These are phyloP conservation scores for Cyathus striatus DNA, from an alignment of 768 basidiomycete genomes.

Conservation along the genomic window DNA sequence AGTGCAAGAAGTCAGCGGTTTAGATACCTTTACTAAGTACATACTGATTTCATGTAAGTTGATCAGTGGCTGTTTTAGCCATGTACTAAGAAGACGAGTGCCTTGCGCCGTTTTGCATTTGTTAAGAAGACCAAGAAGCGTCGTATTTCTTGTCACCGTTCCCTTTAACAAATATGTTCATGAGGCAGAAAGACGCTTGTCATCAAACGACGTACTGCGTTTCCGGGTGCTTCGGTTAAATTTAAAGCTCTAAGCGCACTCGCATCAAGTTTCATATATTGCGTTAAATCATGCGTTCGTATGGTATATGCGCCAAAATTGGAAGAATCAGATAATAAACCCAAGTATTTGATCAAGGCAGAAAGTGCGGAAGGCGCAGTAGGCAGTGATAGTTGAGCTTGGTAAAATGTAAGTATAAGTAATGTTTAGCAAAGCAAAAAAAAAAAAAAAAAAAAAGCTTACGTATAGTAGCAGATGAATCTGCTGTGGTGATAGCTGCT, in stretches of 20 bases:
- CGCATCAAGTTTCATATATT: slow-evolving; percentile 95
- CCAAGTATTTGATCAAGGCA: slow-evolving; percentile 79
- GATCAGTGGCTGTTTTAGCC: slow-evolving; percentile 94
- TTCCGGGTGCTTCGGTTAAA: slow-evolving; percentile 68
- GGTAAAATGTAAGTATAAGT: slow-evolving; percentile 2
- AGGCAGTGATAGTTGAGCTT: slow-evolving; percentile 75
- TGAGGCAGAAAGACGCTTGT: not conserved
- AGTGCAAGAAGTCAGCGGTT: too few species aligned
- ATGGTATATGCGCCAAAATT: slow-evolving; percentile 81
- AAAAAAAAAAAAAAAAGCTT: slow-evolving; percentile 13
- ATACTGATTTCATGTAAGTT: slow-evolving; percentile 90
- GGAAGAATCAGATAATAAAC: slow-evolving; percentile 68
- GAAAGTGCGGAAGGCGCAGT: slow-evolving; percentile 76
- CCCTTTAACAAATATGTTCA: slow-evolving; percentile 34
- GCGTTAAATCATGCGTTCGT: slow-evolving; percentile 83
- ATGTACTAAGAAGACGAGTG: slow-evolving; percentile 77
- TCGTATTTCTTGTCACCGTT: slow-evolving; percentile 73
- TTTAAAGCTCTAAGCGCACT: slow-evolving; percentile 90
- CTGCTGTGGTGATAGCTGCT: slow-evolving; percentile 36
- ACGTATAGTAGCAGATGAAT: slow-evolving; percentile 52
- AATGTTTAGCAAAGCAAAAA: not conserved
- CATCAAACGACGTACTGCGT: slow-evolving; percentile 29
- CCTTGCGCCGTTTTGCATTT: slow-evolving; percentile 97
- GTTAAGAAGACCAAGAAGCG: slow-evolving; percentile 84
- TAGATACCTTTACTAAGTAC: too few species aligned